phyloP scores from a whole-genome alignment of 345 rosid species.

The Ailanthus altissimus region DNA sequence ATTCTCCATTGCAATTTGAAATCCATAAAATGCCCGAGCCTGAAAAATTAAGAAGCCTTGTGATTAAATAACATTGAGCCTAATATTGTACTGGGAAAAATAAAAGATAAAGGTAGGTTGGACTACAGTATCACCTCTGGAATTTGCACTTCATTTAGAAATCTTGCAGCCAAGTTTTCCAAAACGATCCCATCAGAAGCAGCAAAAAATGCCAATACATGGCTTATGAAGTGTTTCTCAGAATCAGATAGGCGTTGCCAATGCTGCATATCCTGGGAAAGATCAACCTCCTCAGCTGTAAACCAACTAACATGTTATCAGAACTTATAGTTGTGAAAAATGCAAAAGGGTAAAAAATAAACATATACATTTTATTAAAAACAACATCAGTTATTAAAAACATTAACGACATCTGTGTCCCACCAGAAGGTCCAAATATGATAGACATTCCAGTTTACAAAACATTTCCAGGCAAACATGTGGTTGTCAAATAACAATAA shows the following conservation, averaged over 20 bases:
- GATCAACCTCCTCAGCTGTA: conserved; percentile 96
- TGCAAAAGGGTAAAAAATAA: background rate
- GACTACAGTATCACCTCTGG: conserved; percentile 59
- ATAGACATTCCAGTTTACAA: background rate
- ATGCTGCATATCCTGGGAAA: conserved; percentile 75
- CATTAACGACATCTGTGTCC: background rate
- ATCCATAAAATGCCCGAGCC: conserved; percentile 94
- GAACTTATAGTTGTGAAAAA: background rate
- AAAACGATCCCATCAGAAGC: conserved; percentile 94
- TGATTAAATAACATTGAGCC: conserved; percentile 27
- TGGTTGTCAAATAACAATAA: background rate
- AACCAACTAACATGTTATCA: conserved; percentile 14
- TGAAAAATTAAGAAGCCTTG: conserved; percentile 33
- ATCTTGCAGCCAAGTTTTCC: conserved; percentile 88
- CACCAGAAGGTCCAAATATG: background rate
- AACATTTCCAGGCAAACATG: background rate
- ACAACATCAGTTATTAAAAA: background rate
- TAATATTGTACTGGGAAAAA: background rate
- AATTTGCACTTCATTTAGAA: conserved; percentile 81
- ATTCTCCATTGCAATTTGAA: conserved; percentile 96
- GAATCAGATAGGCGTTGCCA: conserved; percentile 64
- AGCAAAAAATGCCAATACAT: conserved; percentile 85
- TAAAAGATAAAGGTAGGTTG: conserved; percentile 4
- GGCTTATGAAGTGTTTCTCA: conserved; percentile 81
- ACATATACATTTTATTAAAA: background rate